Evolutionary conservation across 2,329 filamentous ascomycete species (phyloP).

Genomic region (Blastomyces silverae): DNA sequence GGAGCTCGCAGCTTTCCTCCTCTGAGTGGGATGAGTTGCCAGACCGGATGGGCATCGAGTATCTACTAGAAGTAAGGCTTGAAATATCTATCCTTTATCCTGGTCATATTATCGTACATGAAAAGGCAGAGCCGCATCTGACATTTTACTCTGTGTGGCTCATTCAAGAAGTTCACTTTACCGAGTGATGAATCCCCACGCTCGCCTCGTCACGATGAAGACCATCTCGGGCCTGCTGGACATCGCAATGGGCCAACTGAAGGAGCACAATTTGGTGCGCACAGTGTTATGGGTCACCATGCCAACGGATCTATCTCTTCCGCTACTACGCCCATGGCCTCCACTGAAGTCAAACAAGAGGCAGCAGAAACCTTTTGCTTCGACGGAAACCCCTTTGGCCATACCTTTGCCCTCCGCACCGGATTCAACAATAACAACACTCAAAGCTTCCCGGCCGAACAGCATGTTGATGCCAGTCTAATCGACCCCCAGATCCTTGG

Average conservation of each 20-base stretch:
- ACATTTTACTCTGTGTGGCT: neutral
- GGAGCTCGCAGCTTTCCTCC: neutral
- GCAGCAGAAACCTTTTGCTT: neutral
- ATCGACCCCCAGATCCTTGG: constrained; percentile 3
- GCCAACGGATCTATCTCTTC: neutral
- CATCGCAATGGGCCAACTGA: neutral
- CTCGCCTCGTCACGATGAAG: neutral
- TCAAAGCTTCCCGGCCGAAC: neutral
- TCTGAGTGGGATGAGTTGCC: constrained; percentile 10
- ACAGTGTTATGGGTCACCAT: neutral
- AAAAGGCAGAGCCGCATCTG: neutral
- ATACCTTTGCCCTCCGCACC: neutral
- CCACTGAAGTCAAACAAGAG: neutral
- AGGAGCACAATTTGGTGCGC: neutral
- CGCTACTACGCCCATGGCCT: neutral
- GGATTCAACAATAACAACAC: neutral
- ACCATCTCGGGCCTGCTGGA: neutral
- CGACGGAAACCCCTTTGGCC: neutral
- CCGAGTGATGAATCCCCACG: neutral
- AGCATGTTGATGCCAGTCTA: neutral
- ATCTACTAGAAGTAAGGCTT: neutral
- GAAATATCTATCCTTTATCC: neutral
- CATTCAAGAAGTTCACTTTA: neutral
- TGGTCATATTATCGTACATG: neutral
- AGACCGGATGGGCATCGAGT: neutral